Percentiles rank a stretch among this genome's conserved stretches.
phyloP scores from a whole-genome alignment of 2,329 filamentous ascomycete species.

The Aspergillaceae sp. region DNA sequence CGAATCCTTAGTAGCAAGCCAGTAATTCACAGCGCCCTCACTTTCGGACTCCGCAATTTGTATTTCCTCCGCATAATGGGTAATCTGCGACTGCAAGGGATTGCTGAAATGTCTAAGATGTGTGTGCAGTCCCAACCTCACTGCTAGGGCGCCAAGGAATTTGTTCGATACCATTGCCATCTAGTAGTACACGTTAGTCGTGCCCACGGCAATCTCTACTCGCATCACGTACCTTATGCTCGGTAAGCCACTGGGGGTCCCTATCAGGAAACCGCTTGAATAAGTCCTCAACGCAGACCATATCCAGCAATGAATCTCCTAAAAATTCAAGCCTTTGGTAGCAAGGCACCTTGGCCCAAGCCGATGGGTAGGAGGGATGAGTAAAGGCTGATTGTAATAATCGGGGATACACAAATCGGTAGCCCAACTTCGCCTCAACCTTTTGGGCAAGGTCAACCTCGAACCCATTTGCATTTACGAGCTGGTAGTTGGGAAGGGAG shows the following conservation, averaged over 20 bases:
- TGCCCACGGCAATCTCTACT: neutral
- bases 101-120: conserved; percentile 51
- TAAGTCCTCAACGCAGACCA: conserved; percentile 73
- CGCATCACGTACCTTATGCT: conserved; percentile 60
- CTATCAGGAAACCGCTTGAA: conserved; percentile 67
- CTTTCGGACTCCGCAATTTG: conserved; percentile 23
- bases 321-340: conserved; percentile 92
- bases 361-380: conserved; percentile 70
- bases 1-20: conserved; percentile 33
- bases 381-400: conserved; percentile 77
- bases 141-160: conserved; percentile 75
- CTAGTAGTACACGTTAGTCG: conserved; percentile 19
- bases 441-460: conserved; percentile 61
- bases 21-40: conserved; percentile 32
- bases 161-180: conserved; percentile 99
- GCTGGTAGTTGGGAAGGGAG: conserved; percentile 62
- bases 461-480: conserved; percentile 50
- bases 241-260: conserved; percentile 93
- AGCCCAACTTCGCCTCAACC: conserved; percentile 52
- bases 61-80: conserved; percentile 39
- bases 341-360: conserved; percentile 69
- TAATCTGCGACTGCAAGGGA: conserved; percentile 37
- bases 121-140: conserved; percentile 66
- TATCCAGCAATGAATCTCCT: conserved; percentile 79
- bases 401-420: conserved; percentile 64